Conservation (phyloP, 306 rosid genomes). For the Oxytropis ochrocephala region DNA sequence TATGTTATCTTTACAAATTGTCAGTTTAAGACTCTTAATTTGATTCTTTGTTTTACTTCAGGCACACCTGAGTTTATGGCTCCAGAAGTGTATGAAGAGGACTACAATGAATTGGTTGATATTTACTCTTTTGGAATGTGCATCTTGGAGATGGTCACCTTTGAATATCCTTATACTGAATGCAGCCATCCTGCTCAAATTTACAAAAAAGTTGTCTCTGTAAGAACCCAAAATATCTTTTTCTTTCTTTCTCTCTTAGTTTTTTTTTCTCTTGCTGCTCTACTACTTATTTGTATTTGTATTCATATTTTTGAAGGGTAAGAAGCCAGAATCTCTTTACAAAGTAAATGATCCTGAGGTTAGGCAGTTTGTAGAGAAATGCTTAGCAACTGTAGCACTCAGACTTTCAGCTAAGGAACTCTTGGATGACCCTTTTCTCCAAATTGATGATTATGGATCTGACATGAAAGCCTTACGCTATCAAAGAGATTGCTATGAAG, state of each 20-base stretch:
- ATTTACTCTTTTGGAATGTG: slow-evolving; percentile 98
- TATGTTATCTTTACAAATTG: not conserved
- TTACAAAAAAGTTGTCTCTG: slow-evolving; percentile 87
- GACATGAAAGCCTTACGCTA: slow-evolving; percentile 36
- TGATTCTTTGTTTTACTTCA: slow-evolving; percentile 22
- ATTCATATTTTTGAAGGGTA: slow-evolving; percentile 50
- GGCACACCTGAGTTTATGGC: slow-evolving; percentile 99
- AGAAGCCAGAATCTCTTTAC: slow-evolving; percentile 74
- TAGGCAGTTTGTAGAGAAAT: slow-evolving; percentile 72
- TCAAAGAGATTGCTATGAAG: slow-evolving; percentile 53
- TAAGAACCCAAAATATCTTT: slow-evolving; percentile 27
- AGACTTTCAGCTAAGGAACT: slow-evolving; percentile 87
- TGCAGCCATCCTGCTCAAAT: slow-evolving; percentile 92
- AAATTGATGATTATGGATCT: slow-evolving; percentile 54
- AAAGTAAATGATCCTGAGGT: slow-evolving; percentile 75
- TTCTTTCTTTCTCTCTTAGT: not conserved
- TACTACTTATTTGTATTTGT: slow-evolving; percentile 8
- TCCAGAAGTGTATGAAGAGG: slow-evolving; percentile 94
- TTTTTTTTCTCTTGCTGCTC: not conserved
- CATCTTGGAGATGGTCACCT: slow-evolving; percentile 94
- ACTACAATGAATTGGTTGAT: slow-evolving; percentile 92
- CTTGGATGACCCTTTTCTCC: slow-evolving; percentile 80
- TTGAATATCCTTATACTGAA: slow-evolving; percentile 94
- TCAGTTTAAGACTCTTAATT: not conserved
- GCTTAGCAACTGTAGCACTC: slow-evolving; percentile 70